Conservation (phyloP, 2,329 filamentous ascomycete species). For the Parafenestella ontariensis region DNA sequence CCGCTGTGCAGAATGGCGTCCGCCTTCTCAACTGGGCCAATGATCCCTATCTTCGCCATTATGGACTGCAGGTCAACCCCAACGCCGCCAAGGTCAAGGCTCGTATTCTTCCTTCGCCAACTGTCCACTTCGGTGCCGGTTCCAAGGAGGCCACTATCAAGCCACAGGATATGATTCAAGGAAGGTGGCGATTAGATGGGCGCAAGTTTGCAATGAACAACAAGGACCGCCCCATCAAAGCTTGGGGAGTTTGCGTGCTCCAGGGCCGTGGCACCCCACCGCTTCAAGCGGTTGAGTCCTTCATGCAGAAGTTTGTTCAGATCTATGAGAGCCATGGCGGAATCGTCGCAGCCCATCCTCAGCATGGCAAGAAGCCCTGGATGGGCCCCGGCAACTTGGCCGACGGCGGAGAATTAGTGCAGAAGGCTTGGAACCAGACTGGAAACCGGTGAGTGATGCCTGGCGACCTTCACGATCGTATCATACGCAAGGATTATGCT, state of each 20-base stretch:
- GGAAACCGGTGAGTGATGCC: conserved; percentile 52
- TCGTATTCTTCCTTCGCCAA: conserved; percentile 73
- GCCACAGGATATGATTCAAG: conserved; percentile 59
- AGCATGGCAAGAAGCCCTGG: conserved; percentile 40
- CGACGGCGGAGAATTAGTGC: conserved; percentile 58
- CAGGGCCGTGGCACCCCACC: conserved; percentile 58
- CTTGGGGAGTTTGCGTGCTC: conserved; percentile 79
- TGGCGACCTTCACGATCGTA: neutral
- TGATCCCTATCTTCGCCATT: conserved; percentile 75
- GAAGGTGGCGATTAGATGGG: conserved; percentile 83
- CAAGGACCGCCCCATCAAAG: conserved; percentile 61
- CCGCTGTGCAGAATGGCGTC: conserved; percentile 73
- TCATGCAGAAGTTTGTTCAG: conserved; percentile 67
- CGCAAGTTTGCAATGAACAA: conserved; percentile 79
- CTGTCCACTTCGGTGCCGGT: conserved; percentile 67
- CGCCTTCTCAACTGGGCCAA: conserved; percentile 69
- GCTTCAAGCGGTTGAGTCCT: conserved; percentile 56
- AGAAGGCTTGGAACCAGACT: conserved; percentile 62
- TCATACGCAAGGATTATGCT: neutral
- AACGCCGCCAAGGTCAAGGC: conserved; percentile 71
- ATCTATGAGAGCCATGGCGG: conserved; percentile 70
- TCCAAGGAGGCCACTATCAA: conserved; percentile 34
- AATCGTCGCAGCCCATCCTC: conserved; percentile 48
- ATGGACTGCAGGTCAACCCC: conserved; percentile 73
- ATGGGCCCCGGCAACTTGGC: conserved; percentile 40